These are phyloP conservation scores for Boletus patriciae DNA, from an alignment of 768 basidiomycete genomes.

Conservation along the genomic window DNA sequence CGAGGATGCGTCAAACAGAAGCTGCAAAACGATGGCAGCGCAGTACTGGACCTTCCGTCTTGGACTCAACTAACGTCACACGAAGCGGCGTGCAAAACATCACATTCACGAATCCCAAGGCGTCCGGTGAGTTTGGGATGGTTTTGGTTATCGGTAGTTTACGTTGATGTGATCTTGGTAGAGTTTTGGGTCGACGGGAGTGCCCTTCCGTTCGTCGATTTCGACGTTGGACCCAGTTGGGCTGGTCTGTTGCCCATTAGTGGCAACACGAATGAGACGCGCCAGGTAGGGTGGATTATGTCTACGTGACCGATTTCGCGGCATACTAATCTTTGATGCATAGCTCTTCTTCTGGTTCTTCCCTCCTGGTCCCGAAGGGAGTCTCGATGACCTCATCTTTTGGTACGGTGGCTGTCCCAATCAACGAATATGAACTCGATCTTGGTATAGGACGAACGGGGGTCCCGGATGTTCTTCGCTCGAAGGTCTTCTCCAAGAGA, in stretches of 20 bases:
- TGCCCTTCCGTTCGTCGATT: conserved; percentile 65
- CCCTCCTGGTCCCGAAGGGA: conserved; percentile 72
- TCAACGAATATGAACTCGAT: not conserved
- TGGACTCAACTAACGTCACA: conserved; percentile 1
- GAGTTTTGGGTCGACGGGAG: conserved; percentile 72
- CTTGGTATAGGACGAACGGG: conserved; percentile 64
- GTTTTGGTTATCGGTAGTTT: not conserved
- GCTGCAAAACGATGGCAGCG: conserved; percentile 45
- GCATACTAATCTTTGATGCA: not conserved
- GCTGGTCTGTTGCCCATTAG: conserved; percentile 74
- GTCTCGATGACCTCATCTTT: conserved; percentile 70
- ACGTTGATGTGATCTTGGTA: conserved; percentile 19
- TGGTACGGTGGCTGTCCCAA: conserved; percentile 43
- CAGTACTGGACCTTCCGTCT: not conserved
- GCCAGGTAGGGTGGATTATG: conserved; percentile 45
- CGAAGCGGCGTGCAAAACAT: conserved; percentile 53
- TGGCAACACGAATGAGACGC: conserved; percentile 55
- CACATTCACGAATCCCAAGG: conserved; percentile 67
- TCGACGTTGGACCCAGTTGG: conserved; percentile 76
- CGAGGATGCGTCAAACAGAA: conserved; percentile 46
- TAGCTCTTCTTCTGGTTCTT: conserved; percentile 87
- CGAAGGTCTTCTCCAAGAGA: conserved; percentile 71
- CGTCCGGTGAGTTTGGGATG: conserved; percentile 46
- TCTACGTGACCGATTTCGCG: not conserved
- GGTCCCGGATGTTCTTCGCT: conserved; percentile 78